A percentile compares a stretch with the other conserved stretches of the same genome.
Conservation (phyloP, 2,329 filamentous ascomycete genomes). For the Phaeosphaeria sp. region DNA sequence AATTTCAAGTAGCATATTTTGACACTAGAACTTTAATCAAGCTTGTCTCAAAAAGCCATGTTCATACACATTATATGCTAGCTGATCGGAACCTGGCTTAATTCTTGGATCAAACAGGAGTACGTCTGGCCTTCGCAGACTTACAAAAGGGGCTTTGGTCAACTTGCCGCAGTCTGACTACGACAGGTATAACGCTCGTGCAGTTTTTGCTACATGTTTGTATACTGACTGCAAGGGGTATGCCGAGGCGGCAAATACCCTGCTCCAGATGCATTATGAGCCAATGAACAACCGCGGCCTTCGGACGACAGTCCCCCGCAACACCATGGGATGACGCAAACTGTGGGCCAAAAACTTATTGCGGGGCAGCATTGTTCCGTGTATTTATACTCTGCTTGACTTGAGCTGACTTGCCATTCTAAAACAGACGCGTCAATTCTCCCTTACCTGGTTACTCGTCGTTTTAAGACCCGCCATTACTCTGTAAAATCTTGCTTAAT, state of each 20-base stretch:
- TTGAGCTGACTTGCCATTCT: background rate
- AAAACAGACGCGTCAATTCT: background rate
- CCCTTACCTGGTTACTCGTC: background rate
- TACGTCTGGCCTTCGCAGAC: too few species aligned
- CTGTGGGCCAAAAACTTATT: background rate
- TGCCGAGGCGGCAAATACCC: constrained; percentile 13
- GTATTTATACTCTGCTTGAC: background rate
- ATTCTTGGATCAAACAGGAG: too few species aligned
- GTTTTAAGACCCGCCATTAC: background rate
- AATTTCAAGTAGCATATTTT: background rate
- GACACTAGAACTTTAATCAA: background rate
- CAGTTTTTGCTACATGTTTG: too few species aligned
- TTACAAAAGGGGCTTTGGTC: too few species aligned
- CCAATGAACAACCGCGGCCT: constrained; percentile 5
- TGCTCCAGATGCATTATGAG: constrained; percentile 5
- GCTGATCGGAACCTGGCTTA: too few species aligned
- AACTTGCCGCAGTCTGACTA: too few species aligned
- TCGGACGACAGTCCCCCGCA: constrained; percentile 32
- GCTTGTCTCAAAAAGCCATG: background rate
- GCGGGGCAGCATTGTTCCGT: background rate
- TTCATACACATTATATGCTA: background rate
- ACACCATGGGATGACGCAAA: constrained; percentile 15
- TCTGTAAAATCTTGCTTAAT: background rate
- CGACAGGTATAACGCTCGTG: too few species aligned
- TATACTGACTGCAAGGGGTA: constrained; percentile 7